Percentiles rank a stretch among this genome's conserved stretches.
Evolutionary conservation across 345 rosid species (phyloP).

Genomic region (Pelargonium nanum): DNA sequence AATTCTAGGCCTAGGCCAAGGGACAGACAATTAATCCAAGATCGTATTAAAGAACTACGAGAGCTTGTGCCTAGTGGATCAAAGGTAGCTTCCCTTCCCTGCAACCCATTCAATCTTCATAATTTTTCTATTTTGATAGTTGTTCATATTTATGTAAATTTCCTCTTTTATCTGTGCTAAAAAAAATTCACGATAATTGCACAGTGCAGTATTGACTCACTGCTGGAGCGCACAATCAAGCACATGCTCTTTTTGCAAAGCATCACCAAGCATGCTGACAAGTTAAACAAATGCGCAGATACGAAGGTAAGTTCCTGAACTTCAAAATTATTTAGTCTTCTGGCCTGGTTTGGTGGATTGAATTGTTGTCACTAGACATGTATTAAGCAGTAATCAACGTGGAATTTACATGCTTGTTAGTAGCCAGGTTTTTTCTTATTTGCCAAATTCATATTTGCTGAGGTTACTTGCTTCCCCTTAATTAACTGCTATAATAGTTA

Average conservation of each 20-base stretch:
- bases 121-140: background rate
- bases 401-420: too few species aligned
- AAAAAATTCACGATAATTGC: slow-evolving; percentile 19
- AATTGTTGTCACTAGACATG: too few species aligned
- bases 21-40: slow-evolving; percentile 95
- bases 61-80: slow-evolving; percentile 93
- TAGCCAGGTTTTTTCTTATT: background rate
- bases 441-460: background rate
- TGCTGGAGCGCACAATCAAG: slow-evolving; percentile 90
- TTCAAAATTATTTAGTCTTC: background rate
- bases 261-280: slow-evolving; percentile 78
- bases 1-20: slow-evolving; percentile 87
- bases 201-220: slow-evolving; percentile 97
- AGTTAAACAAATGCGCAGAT: slow-evolving; percentile 63
- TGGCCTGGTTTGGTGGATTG: background rate
- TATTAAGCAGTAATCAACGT: too few species aligned
- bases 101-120: slow-evolving; percentile 5
- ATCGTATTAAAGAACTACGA: slow-evolving; percentile 90
- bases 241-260: slow-evolving; percentile 83
- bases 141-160: slow-evolving; percentile 7
- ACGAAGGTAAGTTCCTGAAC: slow-evolving; percentile 36
- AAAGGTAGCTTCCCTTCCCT: slow-evolving; percentile 52
- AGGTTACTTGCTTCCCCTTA: too few species aligned
- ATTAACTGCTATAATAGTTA: too few species aligned
- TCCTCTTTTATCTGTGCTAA: slow-evolving; percentile 17